These are phyloP conservation scores for Fusarium nygamai DNA, from an alignment of 2,329 filamentous ascomycete genomes.

Conservation along the genomic window DNA sequence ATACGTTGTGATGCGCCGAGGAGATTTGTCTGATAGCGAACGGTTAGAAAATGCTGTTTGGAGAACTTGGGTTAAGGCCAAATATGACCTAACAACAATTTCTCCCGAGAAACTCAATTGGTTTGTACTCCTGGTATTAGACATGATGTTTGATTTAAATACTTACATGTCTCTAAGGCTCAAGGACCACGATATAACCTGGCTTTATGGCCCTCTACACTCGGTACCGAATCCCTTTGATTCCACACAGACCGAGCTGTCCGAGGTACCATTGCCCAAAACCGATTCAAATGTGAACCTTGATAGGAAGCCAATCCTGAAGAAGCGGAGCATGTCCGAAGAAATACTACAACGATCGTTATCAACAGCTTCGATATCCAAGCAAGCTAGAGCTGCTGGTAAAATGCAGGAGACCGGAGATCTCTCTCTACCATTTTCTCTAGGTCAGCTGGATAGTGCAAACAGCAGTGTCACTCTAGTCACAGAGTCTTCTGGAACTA, in stretches of 20 bases:
- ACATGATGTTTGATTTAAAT: constrained; percentile 2
- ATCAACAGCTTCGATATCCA: constrained; percentile 88
- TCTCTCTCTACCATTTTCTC: constrained; percentile 70
- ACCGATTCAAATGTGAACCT: constrained; percentile 70
- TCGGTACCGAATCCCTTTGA: constrained; percentile 69
- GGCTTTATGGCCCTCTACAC: constrained; percentile 93
- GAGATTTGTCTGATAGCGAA: constrained; percentile 80
- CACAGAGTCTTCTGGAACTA: constrained; percentile 72
- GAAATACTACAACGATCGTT: constrained; percentile 90
- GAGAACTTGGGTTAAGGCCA: constrained; percentile 94
- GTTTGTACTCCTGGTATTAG: constrained; percentile 58
- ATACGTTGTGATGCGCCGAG: constrained; percentile 85
- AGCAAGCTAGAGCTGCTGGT: constrained; percentile 86
- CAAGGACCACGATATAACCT: constrained; percentile 96
- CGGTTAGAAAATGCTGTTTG: constrained; percentile 95
- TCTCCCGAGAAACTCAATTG: constrained; percentile 93
- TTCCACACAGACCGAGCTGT: constrained; percentile 52
- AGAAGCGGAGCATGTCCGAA: constrained; percentile 96
- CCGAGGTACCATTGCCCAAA: constrained; percentile 59
- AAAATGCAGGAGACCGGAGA: constrained; percentile 77
- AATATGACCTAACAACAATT: constrained; percentile 85
- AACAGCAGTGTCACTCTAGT: constrained; percentile 72
- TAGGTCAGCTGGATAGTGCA: constrained; percentile 67
- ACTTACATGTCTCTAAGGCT: constrained; percentile 68
- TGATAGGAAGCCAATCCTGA: constrained; percentile 87